A percentile compares a stretch with the other conserved stretches of the same genome.
phyloP scores from a whole-genome alignment of 202 grass and related monocot species.

The Zoysia matrella region DNA sequence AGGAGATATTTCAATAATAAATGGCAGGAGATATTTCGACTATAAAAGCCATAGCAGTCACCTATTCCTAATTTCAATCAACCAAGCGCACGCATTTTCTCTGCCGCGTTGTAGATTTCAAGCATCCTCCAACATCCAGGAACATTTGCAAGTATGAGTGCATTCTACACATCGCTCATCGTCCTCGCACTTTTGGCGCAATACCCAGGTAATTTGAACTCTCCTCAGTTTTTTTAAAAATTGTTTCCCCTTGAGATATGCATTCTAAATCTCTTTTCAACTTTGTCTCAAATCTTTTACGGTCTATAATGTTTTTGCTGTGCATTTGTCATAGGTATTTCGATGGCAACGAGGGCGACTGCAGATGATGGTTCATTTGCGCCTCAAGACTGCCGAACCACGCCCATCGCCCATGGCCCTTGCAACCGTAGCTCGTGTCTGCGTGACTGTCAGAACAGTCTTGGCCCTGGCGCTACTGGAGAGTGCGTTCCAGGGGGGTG shows the following conservation, averaged over 20 bases:
- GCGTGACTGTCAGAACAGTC: neutral
- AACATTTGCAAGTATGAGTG: constrained; percentile 1
- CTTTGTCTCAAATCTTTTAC: neutral
- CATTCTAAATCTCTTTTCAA: neutral
- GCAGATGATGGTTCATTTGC: neutral
- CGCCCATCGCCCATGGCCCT: neutral
- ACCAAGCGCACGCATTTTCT: neutral
- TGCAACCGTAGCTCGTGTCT: neutral
- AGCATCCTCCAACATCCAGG: neutral
- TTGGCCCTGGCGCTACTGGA: neutral
- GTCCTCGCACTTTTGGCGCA: neutral
- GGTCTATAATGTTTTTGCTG: neutral
- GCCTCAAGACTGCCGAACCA: constrained; percentile 20
- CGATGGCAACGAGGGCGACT: neutral
- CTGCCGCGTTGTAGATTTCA: neutral
- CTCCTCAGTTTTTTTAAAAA: neutral
- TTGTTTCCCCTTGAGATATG: no score
- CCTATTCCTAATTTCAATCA: neutral
- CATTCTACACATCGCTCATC: neutral
- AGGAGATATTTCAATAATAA: neutral
- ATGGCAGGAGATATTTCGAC: neutral
- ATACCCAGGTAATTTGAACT: neutral
- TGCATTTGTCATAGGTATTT: neutral
- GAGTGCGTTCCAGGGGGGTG: constrained; percentile 12
- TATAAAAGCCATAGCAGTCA: neutral